Percentiles rank a stretch among this genome's conserved stretches.
Evolutionary conservation across 164 flowering plant genomes (phyloP).

Genomic region (Warburgia ugandensis): DNA sequence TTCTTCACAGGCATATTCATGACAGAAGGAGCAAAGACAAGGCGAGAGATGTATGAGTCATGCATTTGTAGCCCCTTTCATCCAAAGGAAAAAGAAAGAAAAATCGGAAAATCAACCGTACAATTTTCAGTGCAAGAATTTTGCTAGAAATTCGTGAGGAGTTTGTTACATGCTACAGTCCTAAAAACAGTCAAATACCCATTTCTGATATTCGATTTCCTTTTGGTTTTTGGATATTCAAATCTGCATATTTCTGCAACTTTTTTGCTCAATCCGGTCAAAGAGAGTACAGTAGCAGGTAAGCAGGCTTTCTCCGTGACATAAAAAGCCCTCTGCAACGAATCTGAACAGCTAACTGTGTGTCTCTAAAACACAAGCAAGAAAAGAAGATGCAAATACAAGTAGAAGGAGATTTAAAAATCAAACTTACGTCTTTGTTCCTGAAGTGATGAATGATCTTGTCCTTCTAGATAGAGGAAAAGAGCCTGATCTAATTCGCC

Average conservation of each 20-base stretch:
- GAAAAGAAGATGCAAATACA: background rate
- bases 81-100: constrained; percentile 6
- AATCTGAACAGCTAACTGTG: constrained; percentile 1
- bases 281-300: constrained; percentile 38
- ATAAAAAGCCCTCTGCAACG: too few species aligned
- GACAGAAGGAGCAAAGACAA: constrained; percentile 9
- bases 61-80: constrained; percentile 31
- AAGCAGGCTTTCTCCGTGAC: constrained; percentile 45
- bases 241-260: too few species aligned
- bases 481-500: constrained; percentile 95
- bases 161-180: constrained; percentile 30
- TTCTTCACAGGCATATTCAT: constrained; percentile 5
- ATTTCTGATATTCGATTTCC: background rate
- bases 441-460: constrained; percentile 41
- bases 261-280: constrained; percentile 35
- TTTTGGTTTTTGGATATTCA: too few species aligned
- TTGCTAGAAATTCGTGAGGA: constrained; percentile 17
- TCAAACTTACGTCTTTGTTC: constrained; percentile 52
- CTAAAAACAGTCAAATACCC: background rate
- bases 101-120: constrained; percentile 16
- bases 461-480: constrained; percentile 79
- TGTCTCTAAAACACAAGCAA: background rate
- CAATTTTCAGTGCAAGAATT: constrained; percentile 27
- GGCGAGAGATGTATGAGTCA: constrained; percentile 20
- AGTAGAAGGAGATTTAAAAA: background rate